These are phyloP conservation scores for Thalassiosira hispida DNA, from an alignment of 352 stramenopile genomes.

Conservation along the genomic window DNA sequence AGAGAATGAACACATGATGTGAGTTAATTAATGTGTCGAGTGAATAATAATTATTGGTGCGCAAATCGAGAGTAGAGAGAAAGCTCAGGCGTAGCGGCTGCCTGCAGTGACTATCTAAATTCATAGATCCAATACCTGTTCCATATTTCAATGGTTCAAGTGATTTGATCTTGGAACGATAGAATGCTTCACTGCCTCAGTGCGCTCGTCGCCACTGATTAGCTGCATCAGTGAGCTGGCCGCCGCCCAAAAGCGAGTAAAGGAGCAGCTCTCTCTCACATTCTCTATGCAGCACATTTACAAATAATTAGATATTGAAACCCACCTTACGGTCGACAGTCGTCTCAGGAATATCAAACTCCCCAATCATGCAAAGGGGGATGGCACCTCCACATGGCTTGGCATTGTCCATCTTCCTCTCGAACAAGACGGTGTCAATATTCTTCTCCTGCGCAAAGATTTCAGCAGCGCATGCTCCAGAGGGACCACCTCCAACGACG, in stretches of 20 bases:
- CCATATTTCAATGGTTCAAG: no score
- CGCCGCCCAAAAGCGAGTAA: no score
- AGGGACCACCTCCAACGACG: slow-evolving; percentile 88
- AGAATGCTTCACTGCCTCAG: no score
- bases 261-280: no score
- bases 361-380: slow-evolving; percentile 90
- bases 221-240: no score
- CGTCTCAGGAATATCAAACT: slow-evolving; percentile 88
- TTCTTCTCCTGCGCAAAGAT: slow-evolving; percentile 87
- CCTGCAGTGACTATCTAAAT: no score
- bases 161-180: no score
- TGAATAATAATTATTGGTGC: background rate
- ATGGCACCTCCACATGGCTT: slow-evolving; percentile 90
- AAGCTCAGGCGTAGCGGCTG: no score
- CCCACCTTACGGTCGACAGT: slow-evolving; percentile 90
- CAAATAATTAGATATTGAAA: no score
- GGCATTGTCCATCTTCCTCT: slow-evolving; percentile 89
- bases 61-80: no score
- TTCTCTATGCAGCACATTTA: slow-evolving; percentile 1
- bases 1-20: background rate
- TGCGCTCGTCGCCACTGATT: no score
- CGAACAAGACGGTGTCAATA: slow-evolving; percentile 85
- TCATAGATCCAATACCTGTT: no score
- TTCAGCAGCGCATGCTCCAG: slow-evolving; percentile 88
- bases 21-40: background rate